phyloP scores from a whole-genome alignment of 2,329 filamentous ascomycete genomes.

The Tolypocladium sp. region DNA sequence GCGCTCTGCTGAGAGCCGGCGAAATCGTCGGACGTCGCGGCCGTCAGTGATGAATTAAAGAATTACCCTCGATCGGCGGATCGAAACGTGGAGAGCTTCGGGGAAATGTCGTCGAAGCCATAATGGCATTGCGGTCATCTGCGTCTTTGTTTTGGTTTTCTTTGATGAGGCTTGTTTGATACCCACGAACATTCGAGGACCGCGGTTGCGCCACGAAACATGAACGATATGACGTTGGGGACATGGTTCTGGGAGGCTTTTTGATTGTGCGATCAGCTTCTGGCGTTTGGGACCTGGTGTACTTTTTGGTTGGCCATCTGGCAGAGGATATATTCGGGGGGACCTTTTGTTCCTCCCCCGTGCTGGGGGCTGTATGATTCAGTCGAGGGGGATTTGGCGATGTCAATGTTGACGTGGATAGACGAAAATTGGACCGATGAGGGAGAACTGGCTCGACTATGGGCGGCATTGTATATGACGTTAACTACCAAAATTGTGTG shows the following conservation, averaged over 20 bases:
- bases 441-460: background rate
- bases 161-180: background rate
- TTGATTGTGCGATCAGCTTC: background rate
- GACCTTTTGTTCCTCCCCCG: background rate
- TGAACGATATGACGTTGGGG: background rate
- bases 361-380: background rate
- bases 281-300: background rate
- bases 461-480: background rate
- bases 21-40: conserved; percentile 45
- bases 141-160: conserved; percentile 2
- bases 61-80: too few species aligned
- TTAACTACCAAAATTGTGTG: background rate
- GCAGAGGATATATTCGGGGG: background rate
- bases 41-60: conserved; percentile 2
- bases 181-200: conserved; percentile 1
- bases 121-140: background rate
- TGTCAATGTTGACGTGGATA: background rate
- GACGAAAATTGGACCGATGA: background rate
- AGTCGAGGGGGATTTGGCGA: too few species aligned
- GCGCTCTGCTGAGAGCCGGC: conserved; percentile 46
- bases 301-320: background rate
- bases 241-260: background rate
- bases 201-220: background rate
- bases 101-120: background rate
- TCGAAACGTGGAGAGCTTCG: background rate